phyloP scores from a whole-genome alignment of 257 asterid genomes.

The Haberlea rhodopensis region DNA sequence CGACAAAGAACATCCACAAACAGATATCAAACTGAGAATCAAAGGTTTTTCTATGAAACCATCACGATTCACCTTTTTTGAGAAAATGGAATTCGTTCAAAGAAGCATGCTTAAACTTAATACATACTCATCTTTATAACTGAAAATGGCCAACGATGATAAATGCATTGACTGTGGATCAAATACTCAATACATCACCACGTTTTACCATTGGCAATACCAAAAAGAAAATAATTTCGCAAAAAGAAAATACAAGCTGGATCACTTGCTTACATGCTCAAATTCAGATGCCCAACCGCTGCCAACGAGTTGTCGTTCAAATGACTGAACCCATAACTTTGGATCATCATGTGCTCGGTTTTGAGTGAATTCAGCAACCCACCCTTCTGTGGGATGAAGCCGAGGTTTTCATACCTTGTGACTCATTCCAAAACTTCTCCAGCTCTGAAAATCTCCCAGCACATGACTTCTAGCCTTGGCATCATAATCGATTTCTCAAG shows the following conservation, averaged over 20 bases:
- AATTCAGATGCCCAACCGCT: constrained; percentile 98
- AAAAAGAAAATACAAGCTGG: constrained; percentile 18
- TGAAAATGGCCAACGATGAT: background rate
- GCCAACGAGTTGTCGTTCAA: constrained; percentile 85
- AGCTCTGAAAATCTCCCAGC: constrained; percentile 74
- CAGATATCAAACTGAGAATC: background rate
- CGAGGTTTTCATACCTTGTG: constrained; percentile 68
- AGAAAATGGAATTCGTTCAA: constrained; percentile 15
- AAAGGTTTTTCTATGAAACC: constrained; percentile 15
- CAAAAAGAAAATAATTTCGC: constrained; percentile 22
- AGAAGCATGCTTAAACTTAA: constrained; percentile 7
- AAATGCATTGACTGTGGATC: background rate
- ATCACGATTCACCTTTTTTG: background rate
- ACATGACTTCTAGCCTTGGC: constrained; percentile 64
- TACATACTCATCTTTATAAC: constrained; percentile 3
- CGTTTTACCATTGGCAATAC: constrained; percentile 21
- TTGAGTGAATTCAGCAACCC: constrained; percentile 78
- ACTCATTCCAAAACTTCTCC: constrained; percentile 93
- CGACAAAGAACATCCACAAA: constrained; percentile 11
- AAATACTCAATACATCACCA: constrained; percentile 17
- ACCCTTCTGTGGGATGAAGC: constrained; percentile 69
- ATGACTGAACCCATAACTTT: constrained; percentile 80
- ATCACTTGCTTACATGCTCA: constrained; percentile 69
- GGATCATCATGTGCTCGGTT: constrained; percentile 65
- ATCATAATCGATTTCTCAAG: constrained; percentile 83